Base-by-base conservation (phyloP, 768 basidiomycete genomes). In the Mycena latifolia region DNA sequence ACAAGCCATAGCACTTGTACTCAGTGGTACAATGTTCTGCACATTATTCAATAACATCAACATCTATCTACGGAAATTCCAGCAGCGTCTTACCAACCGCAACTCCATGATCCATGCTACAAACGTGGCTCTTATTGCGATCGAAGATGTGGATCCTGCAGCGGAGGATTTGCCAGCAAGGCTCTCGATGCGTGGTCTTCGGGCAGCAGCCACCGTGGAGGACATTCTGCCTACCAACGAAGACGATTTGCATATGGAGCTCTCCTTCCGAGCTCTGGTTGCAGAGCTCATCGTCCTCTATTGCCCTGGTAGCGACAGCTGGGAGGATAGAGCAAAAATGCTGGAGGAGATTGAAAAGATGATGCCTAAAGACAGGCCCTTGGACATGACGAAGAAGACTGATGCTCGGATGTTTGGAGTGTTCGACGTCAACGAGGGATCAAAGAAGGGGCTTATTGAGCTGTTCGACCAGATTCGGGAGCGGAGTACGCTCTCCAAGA, bases 41-140 rank as follows among this genome's bases (percentile, higher is more conserved):
- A 61, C 58, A 20, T 71, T 76, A 28, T 78, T 76, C 62, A 74
- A 79, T 55, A 78, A 79, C 54, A 76, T 78, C 73, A 79, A 79
- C 46, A 67, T 79, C 31, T 77, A 72, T 53, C 61, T 77, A 1
- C 71, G 74, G 27, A 77, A 78, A 65, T 71, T 61, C 24, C 69
- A 77, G 48, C 77, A 79, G 52, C 67, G 73, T 12, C 15, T 79
- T 18, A 71, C 70, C 8, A 78, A 76, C 55, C 58, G 61, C 20
- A 75, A 79, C 54, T 47, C 63, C 7, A 77, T 77, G 74, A 74
- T 77, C 9, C 70, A 75, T 47, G 72, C 73, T 0, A 76, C 76
- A 0, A 78, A 77, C 55, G 52, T 51, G 5, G 72, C 66, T 7
- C 45, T 74, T 11, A 37, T 74, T 33, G 65, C 63, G 0, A 46